Evolutionary conservation across 768 basidiomycete species (phyloP).

Genomic region (Ramaria sp.): DNA sequence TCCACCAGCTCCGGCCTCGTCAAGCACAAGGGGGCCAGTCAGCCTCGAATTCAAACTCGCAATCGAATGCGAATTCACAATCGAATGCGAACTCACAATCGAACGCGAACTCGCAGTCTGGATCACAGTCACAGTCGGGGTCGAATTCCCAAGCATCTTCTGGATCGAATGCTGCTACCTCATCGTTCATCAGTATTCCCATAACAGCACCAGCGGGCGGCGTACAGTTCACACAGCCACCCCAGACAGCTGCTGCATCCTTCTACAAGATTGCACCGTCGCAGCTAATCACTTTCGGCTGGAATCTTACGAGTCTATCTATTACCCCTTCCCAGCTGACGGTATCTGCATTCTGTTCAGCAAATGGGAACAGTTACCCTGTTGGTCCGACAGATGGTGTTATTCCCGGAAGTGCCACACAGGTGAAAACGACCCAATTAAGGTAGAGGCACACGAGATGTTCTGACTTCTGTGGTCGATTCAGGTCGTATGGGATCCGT

Average conservation of each 20-base stretch:
- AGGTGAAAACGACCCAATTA: conserved; percentile 9
- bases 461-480: not conserved
- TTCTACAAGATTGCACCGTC: conserved; percentile 79
- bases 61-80: no score
- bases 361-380: conserved; percentile 81
- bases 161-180: not conserved
- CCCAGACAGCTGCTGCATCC: conserved; percentile 62
- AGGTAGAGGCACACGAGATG: not conserved
- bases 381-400: conserved; percentile 71
- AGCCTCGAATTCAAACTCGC: not conserved
- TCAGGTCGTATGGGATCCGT: conserved; percentile 71
- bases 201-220: conserved; percentile 27
- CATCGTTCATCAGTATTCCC: conserved; percentile 9
- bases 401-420: conserved; percentile 59
- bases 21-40: not conserved
- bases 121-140: no score
- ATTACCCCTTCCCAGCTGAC: conserved; percentile 67
- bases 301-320: conserved; percentile 76
- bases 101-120: not conserved
- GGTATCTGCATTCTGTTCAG: conserved; percentile 65
- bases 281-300: conserved; percentile 76
- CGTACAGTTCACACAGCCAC: conserved; percentile 72
- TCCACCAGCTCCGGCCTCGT: not conserved
- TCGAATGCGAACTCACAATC: not conserved
- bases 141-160: not conserved